Evolutionary conservation across 2,329 filamentous ascomycete species (phyloP), one percentile per base, ranked within the genome.

Genomic region (Fusarium penzigii): DNA sequence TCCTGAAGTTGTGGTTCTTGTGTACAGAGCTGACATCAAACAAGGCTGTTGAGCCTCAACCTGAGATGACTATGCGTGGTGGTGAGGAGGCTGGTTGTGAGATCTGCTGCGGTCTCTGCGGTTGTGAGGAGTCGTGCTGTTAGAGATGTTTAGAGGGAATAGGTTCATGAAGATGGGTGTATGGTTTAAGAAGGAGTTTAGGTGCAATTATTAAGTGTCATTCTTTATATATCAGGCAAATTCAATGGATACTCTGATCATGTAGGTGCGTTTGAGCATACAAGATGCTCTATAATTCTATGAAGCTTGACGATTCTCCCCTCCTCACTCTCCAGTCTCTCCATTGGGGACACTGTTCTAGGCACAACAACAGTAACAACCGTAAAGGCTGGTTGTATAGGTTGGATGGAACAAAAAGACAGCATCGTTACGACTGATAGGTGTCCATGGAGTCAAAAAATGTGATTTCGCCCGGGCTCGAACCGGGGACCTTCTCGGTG

Each of bases 21-120:
- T 16, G n/a, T 39, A 5, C 36, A 25, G 20, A 25, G 20, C 20
- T 25, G 20, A 25, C 20, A 25, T 5, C n/a, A 7, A 25, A 25
- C 20, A 25, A 25, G 72, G 39, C 66, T 45, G 54, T 66, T 39
- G 72, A 77, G 60, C 75, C 75, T 47, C 72, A 75, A 53, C 72
- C 73, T 49, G 70, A 75, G 34, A 73, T 77, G 68, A 66, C 62
- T 55, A 68, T 77, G 50, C 71, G 74, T 40, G 74, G 75, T 61
- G 74, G 75, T 58, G 75, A 77, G 57, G 75, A 77, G 55, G 75
- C 72, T 36, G 75, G 75, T 38, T 77, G 75, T 52, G 74, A 76
- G 61, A 62, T 76, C 54, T 77, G 75, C 69, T 77, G 75, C 53
- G 74, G 75, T 51, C 71, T 77, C 53, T 77, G 75, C 64, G 73